Evolutionary conservation across 345 rosid genomes (phyloP).

Genomic region (Acer saccharum): DNA sequence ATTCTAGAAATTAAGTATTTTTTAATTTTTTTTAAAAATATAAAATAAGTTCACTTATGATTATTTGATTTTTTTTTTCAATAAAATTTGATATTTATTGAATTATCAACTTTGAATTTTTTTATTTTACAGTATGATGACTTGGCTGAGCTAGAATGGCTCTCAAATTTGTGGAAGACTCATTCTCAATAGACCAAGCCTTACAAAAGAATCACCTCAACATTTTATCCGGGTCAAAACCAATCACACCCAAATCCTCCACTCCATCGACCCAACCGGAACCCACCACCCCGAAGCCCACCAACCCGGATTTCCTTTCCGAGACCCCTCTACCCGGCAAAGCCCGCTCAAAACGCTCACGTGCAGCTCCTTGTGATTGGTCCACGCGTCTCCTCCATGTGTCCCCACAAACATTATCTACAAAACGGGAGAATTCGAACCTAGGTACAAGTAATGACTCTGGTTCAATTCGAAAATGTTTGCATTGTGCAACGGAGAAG

Average conservation of each 20-base stretch:
- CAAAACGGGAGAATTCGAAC: conserved; percentile 29
- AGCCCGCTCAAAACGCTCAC: conserved; percentile 68
- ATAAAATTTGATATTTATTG: not conserved
- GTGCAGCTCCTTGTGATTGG: conserved; percentile 72
- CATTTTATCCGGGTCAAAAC: conserved; percentile 46
- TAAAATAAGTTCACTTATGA: not conserved
- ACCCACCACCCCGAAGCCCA: conserved; percentile 20
- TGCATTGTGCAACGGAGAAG: conserved; percentile 69
- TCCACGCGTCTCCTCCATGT: conserved; percentile 65
- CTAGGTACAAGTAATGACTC: conserved; percentile 6
- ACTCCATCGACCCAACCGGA: conserved; percentile 39
- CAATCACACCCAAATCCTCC: conserved; percentile 50
- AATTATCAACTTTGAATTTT: not conserved
- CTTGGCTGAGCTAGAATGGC: conserved; percentile 80
- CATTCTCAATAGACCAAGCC: conserved; percentile 55
- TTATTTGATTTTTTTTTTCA: not conserved
- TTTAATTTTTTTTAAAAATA: not conserved
- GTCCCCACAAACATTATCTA: conserved; percentile 24
- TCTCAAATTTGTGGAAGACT: conserved; percentile 77
- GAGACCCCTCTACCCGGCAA: conserved; percentile 63
- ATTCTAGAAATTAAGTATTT: not conserved
- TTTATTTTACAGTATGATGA: conserved; percentile 56
- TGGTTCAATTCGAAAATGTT: conserved; percentile 41
- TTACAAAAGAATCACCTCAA: conserved; percentile 39
- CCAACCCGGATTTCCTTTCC: conserved; percentile 37